phyloP scores from a whole-genome alignment of 1,139 yeast genomes.

The Kurtzmaniella natalensis region DNA sequence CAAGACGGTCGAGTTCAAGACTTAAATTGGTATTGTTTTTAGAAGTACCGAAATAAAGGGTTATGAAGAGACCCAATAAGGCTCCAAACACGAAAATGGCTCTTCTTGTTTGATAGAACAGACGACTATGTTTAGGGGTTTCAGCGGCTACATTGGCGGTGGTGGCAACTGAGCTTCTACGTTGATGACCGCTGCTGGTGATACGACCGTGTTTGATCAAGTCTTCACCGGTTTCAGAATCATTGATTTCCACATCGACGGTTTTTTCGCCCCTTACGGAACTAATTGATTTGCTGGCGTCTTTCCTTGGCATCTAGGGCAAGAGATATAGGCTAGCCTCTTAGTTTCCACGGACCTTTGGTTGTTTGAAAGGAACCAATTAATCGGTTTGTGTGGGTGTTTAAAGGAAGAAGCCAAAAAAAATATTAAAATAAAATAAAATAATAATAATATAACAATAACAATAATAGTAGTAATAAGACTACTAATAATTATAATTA shows the following conservation, averaged over 20 bases:
- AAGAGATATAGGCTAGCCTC: too few species aligned
- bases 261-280: neutral
- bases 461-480: too few species aligned
- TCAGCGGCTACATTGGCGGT: too few species aligned
- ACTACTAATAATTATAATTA: too few species aligned
- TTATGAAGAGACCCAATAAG: constrained; percentile 59
- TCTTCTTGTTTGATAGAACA: constrained; percentile 38
- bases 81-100: constrained; percentile 57
- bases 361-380: too few species aligned
- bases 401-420: too few species aligned
- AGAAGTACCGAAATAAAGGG: constrained; percentile 56
- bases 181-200: neutral
- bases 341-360: too few species aligned
- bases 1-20: constrained; percentile 49
- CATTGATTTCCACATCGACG: neutral
- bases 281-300: neutral
- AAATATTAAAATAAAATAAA: neutral
- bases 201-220: neutral
- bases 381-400: too few species aligned
- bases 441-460: neutral
- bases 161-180: neutral
- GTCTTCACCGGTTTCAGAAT: neutral
- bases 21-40: constrained; percentile 34
- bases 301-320: constrained; percentile 1
- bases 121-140: neutral